phyloP scores from a whole-genome alignment of 352 stramenopile genomes.

The Globisporangium orthogonon region DNA sequence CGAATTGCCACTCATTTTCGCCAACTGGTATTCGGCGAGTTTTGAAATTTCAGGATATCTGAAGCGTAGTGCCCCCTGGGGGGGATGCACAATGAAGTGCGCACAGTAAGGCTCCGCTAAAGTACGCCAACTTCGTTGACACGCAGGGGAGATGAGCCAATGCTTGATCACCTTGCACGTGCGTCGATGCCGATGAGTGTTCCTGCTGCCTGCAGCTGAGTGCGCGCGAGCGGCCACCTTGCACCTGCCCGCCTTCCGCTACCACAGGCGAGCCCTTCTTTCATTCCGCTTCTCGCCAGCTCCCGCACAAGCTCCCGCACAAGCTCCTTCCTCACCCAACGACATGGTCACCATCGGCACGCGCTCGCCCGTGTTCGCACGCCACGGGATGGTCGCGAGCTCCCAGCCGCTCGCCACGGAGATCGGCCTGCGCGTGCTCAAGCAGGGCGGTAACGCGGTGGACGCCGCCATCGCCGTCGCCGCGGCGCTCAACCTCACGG shows the following conservation, averaged over 20 bases:
- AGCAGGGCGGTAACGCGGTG: conserved; percentile 90
- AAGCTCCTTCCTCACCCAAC: neutral
- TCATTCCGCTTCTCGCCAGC: neutral
- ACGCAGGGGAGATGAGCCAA: no score
- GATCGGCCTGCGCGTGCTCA: conserved; percentile 88
- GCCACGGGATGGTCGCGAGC: conserved; percentile 89
- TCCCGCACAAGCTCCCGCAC: neutral
- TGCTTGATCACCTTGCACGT: no score
- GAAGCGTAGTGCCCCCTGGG: no score
- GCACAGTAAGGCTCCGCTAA: no score
- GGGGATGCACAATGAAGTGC: no score
- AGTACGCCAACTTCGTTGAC: no score
- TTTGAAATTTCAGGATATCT: neutral
- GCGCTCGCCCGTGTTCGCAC: conserved; percentile 86
- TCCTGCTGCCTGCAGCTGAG: conserved; percentile 1
- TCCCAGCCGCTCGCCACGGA: conserved; percentile 93
- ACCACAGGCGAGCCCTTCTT: neutral
- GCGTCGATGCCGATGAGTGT: no score
- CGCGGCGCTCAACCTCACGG: conserved; percentile 51
- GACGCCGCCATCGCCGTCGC: conserved; percentile 82
- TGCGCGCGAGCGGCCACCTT: conserved; percentile 3
- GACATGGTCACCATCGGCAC: conserved; percentile 48
- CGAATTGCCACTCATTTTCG: conserved; percentile 11
- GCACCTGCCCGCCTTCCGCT: neutral
- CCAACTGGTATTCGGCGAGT: neutral